Base-by-base conservation (phyloP, 2,329 filamentous ascomycete species). In the Chrysoporthe deuterocubensis region DNA sequence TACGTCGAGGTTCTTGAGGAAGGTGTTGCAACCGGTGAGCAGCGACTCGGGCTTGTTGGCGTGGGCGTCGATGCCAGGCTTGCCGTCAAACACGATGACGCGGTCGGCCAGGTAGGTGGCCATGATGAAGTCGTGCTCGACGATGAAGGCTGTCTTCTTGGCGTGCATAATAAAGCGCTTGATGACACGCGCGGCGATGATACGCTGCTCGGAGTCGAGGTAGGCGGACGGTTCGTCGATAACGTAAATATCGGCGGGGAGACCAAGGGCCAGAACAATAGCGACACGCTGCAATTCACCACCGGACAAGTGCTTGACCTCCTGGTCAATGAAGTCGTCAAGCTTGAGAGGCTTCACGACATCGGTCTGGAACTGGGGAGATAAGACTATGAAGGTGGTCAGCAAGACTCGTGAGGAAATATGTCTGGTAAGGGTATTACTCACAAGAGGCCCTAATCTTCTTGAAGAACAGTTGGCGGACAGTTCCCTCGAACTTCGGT, bases 121-220 rank as follows among this genome's bases (percentile, higher is more conserved):
- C 94, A 98, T 97, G 84, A 98, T 97, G 85, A 99, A 98, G 87
- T 99, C 96, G 91, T 99, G 96, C 89, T 99, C 96, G 79, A 99
- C 95, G 74, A 99, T 90, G 80, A 99, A 99, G 62, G 96, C 96
- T 0, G 96, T 99, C 89, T 98, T 98, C 90, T 98, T 98, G 75
- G 94, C 90, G 85, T 99, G 95, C 96, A 99, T 99, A 82, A 99
- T 99, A 87, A 97, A 99, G 73, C 96, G 92, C 87, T 99, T 99
- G 84, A 99, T 99, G 78, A 99, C 96, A 78, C 94, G 92, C 58
- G 95, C 92, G 70, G 94, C 95, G 75, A 99, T 90, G 77, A 99
- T 97, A 92, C 96, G 95, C 83, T 99, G 96, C 83, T 99, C 96
- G 62, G 96, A 98, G 80, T 99, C 96, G 68, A 99, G 92, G 81